Evolutionary conservation across 441 rosid species (phyloP), one percentile per base, ranked within the genome.

Genomic region (Adansonia gregorii): DNA sequence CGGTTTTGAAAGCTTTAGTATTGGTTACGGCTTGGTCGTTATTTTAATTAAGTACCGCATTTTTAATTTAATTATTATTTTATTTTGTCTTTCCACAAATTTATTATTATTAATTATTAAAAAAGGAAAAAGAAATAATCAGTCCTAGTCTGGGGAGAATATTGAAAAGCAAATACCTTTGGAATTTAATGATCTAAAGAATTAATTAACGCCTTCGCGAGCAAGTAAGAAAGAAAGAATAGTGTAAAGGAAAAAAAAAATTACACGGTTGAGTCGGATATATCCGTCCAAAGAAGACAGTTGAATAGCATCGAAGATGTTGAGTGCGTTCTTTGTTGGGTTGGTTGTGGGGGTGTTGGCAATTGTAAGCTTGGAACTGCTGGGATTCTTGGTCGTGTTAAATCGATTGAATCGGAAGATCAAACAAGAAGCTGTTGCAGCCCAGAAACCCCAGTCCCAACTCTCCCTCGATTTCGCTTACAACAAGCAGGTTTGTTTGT

Each of bases 401-500:
- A 74, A 72, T 22, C 86, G 89, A 74, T 78, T 93, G 82, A 86
- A 75, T 76, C 87, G 77, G 61, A 89, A 85, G 82, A 83, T 49
- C 46, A 76, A 76, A 75, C 79, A 31, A 11, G 48, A 15, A 24
- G 58, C 77, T 5, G 76, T 79, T 51, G 76, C 79, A 22, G 66
- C 79, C 6, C 49, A 64, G 14, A 48, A 2, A 4, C 68, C 81
- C 17, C 82, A 72, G 60, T 59, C 80, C 76, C 88, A 78, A 1
- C 89, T 85, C 45, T 84, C 94, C 41, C 80, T 85, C 15, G 88
- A 91, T 74, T 83, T 78, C 73, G 69, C 80, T 74, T 76, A 51
- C 76, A 82, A 78, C 48, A 93, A 90, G 87, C 86, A 89, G 97
- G 98, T 94, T 68, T n/a, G 95, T 92, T 7, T 7, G 17, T 15